Evolutionary conservation across 305 asterid genomes (phyloP), one percentile per base, ranked within the genome.

Genomic region (Solanum hybrid): DNA sequence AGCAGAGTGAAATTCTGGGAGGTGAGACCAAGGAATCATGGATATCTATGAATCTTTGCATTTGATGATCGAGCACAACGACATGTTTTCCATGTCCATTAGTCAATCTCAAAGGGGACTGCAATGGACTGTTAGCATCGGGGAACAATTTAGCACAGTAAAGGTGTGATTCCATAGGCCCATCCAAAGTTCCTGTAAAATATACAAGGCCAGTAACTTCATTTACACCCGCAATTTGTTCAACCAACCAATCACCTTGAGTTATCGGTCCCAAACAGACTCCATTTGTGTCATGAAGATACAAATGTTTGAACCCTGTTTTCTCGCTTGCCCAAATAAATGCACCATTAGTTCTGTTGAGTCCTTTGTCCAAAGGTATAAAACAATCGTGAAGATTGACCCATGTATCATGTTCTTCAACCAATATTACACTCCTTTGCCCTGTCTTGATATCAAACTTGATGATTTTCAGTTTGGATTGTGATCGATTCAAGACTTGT

Each of bases 321-420:
- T 92, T 95, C 91, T 97, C 98, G 64, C 99, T 95, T 1, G 98
- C 97, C 99, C 99, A 97, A 89, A 96, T 93, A 93, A 97, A 97
- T 8, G 98, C 98, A 20, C 95, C 95, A 11, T 92, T 93, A 31
- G 93, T 89, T 90, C 90, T 93, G 81, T 92, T 87, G 11, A 94
- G 96, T 89, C 95, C 88, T 90, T 90, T 94, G 89, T 95, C 98
- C 89, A 97, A 89, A 86, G 98, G 95, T 84, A 96, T 94, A 92
- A 96, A 97, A 93, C 96, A 97, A 91, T 97, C 99, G 67, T 97
- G 99, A 90, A 95, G 91, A 92, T 92, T 95, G 90, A 97, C 92
- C 99, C 99, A 97, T n/a, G 97, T 95, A 83, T 94, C 98, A 42
- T 92, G 92, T 91, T 94, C 94, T 93, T 97, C 99, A 91, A 92